These are phyloP conservation scores for Lindgomyces ingoldianus DNA, from an alignment of 495 filamentous ascomycete species.

Conservation along the genomic window DNA sequence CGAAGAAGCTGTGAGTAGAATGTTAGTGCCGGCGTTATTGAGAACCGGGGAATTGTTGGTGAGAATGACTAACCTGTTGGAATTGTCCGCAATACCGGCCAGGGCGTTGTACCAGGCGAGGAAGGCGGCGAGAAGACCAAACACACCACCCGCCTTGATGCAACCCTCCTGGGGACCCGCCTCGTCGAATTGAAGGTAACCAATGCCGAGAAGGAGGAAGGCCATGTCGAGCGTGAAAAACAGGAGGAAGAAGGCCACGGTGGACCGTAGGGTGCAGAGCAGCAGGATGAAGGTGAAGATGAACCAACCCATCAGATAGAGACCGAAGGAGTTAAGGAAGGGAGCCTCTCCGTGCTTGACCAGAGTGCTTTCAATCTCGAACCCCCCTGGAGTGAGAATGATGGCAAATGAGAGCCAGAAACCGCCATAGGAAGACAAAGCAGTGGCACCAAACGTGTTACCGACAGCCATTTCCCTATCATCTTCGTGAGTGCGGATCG, in stretches of 20 bases:
- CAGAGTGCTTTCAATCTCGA: conserved; percentile 34
- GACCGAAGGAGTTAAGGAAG: conserved; percentile 71
- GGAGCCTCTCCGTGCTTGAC: conserved; percentile 48
- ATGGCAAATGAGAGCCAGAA: conserved; percentile 96
- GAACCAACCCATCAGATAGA: conserved; percentile 94
- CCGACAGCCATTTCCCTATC: conserved; percentile 95
- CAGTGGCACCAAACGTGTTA: conserved; percentile 95
- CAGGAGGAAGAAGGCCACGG: conserved; percentile 91
- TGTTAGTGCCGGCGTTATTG: conserved; percentile 8
- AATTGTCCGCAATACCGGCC: conserved; percentile 85
- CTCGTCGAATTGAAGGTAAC: conserved; percentile 59
- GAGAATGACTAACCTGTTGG: conserved; percentile 61
- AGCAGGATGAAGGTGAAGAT: conserved; percentile 93
- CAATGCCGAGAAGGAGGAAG: conserved; percentile 83
- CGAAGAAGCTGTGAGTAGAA: conserved; percentile 74
- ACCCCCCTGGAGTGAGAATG: conserved; percentile 55
- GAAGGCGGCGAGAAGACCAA: conserved; percentile 87
- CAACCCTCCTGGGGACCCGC: conserved; percentile 54
- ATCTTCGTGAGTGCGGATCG: neutral
- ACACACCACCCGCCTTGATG: conserved; percentile 80
- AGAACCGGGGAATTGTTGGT: neutral
- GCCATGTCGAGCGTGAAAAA: conserved; percentile 93
- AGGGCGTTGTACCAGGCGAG: conserved; percentile 96
- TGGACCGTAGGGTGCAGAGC: conserved; percentile 87
- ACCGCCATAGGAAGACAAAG: conserved; percentile 92